These are phyloP conservation scores for Uncinocarpus reesii DNA, from an alignment of 2,329 filamentous ascomycete genomes.

Conservation along the genomic window DNA sequence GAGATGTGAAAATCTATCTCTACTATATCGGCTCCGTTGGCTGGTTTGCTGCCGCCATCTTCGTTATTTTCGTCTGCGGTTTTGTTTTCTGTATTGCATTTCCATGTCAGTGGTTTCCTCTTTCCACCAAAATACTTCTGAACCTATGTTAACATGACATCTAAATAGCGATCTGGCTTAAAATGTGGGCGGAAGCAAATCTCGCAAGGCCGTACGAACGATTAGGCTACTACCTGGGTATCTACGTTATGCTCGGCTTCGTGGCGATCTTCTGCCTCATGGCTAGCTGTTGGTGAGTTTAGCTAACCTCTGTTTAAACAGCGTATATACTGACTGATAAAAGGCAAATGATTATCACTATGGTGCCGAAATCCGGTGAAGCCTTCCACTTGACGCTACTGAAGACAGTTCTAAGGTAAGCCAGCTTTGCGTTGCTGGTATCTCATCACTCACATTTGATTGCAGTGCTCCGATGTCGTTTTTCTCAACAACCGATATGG, in stretches of 20 bases:
- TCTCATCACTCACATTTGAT: slow-evolving; percentile 13
- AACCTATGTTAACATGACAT: background rate
- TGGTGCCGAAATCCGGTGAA: slow-evolving; percentile 45
- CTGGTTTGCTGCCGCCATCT: slow-evolving; percentile 27
- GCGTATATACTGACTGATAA: slow-evolving; percentile 15
- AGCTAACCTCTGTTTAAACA: background rate
- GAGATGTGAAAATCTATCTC: slow-evolving; percentile 36
- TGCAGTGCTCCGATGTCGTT: slow-evolving; percentile 34
- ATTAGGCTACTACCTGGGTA: slow-evolving; percentile 30
- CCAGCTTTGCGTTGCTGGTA: background rate
- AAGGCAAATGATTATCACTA: slow-evolving; percentile 42
- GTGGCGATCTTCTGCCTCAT: slow-evolving; percentile 31
- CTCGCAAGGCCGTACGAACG: slow-evolving; percentile 26
- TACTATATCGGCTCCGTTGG: slow-evolving; percentile 34
- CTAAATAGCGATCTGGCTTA: slow-evolving; percentile 31
- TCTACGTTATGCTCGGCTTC: slow-evolving; percentile 33
- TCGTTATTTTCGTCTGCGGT: slow-evolving; percentile 29
- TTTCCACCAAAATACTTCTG: background rate
- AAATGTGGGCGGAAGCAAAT: slow-evolving; percentile 35
- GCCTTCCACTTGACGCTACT: slow-evolving; percentile 42
- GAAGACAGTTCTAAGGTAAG: slow-evolving; percentile 39
- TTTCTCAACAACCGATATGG: slow-evolving; percentile 35
- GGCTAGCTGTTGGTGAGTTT: slow-evolving; percentile 28
- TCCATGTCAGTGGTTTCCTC: slow-evolving; percentile 24
- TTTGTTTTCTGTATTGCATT: slow-evolving; percentile 36